Conservation (phyloP, 768 basidiomycete species). For the Suillus americanus region DNA sequence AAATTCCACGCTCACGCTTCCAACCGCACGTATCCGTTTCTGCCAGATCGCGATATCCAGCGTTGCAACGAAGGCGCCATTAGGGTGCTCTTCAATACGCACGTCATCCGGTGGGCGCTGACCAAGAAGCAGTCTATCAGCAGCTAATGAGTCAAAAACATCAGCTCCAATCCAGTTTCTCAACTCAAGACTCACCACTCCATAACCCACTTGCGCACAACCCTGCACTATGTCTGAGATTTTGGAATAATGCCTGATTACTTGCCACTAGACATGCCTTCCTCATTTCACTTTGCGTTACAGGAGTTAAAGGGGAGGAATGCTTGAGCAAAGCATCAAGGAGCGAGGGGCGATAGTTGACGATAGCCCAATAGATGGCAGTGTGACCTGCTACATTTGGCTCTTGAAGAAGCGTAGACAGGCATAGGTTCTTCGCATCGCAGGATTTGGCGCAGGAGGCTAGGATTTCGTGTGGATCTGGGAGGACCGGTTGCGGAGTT, state of each 20-base stretch:
- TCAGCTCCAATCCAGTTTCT: not conserved
- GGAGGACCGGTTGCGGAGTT: not conserved
- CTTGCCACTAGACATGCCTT: slow-evolving; percentile 54
- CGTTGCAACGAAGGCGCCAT: slow-evolving; percentile 49
- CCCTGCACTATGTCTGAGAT: slow-evolving; percentile 19
- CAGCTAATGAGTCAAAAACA: slow-evolving; percentile 14
- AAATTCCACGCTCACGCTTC: slow-evolving; percentile 60
- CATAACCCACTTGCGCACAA: slow-evolving; percentile 21
- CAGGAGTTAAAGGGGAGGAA: slow-evolving; percentile 39
- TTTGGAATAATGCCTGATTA: slow-evolving; percentile 30
- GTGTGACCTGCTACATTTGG: slow-evolving; percentile 22
- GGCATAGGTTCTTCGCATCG: slow-evolving; percentile 44
- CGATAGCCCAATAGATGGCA: slow-evolving; percentile 31
- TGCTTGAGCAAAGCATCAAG: slow-evolving; percentile 54
- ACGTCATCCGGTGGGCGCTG: slow-evolving; percentile 51
- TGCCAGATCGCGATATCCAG: slow-evolving; percentile 62
- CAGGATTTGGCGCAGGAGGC: slow-evolving; percentile 64
- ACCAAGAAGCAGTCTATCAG: slow-evolving; percentile 46
- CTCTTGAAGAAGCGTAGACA: slow-evolving; percentile 29
- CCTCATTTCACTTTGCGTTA: slow-evolving; percentile 60
- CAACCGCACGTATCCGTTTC: slow-evolving; percentile 65
- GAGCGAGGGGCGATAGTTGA: slow-evolving; percentile 36
- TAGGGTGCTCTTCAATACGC: slow-evolving; percentile 45
- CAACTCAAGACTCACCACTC: slow-evolving; percentile 15
- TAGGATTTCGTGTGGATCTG: slow-evolving; percentile 39